These are phyloP conservation scores for Hanseniaspora jakobsenii DNA, from an alignment of 805 yeast genomes.

Conservation along the genomic window DNA sequence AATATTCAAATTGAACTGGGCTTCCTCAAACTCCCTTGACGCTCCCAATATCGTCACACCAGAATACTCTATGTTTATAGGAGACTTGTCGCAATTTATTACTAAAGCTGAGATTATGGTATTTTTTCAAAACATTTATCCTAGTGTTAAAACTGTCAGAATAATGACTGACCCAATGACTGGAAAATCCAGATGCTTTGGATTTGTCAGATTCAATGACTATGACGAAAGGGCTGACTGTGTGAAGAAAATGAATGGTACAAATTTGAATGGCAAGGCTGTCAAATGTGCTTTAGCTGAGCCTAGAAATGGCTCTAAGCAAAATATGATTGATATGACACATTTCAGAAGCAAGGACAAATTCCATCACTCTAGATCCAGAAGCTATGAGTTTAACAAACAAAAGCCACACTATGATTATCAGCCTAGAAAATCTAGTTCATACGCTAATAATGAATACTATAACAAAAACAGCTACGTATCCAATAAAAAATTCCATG, in stretches of 20 bases:
- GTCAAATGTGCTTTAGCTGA: conserved; percentile 70
- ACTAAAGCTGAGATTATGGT: conserved; percentile 70
- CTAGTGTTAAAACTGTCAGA: conserved; percentile 62
- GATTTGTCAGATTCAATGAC: conserved; percentile 64
- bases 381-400: background rate
- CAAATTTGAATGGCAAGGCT: conserved; percentile 67
- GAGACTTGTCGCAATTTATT: conserved; percentile 65
- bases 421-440: conserved; percentile 7
- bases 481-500: no score
- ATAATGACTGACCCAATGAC: conserved; percentile 79
- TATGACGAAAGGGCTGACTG: conserved; percentile 61
- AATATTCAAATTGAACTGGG: conserved; percentile 69
- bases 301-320: conserved; percentile 34
- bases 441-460: background rate
- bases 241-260: conserved; percentile 62
- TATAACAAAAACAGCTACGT: background rate
- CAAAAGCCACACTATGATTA: conserved; percentile 2
- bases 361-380: conserved; percentile 15
- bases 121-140: conserved; percentile 54
- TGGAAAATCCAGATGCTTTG: conserved; percentile 68
- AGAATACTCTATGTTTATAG: conserved; percentile 69
- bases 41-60: conserved; percentile 64
- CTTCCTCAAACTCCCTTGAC: conserved; percentile 63
- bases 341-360: background rate
- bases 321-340: conserved; percentile 15